Conservation (phyloP, 208 protist species). For the Trypanosomatidae sp. region DNA sequence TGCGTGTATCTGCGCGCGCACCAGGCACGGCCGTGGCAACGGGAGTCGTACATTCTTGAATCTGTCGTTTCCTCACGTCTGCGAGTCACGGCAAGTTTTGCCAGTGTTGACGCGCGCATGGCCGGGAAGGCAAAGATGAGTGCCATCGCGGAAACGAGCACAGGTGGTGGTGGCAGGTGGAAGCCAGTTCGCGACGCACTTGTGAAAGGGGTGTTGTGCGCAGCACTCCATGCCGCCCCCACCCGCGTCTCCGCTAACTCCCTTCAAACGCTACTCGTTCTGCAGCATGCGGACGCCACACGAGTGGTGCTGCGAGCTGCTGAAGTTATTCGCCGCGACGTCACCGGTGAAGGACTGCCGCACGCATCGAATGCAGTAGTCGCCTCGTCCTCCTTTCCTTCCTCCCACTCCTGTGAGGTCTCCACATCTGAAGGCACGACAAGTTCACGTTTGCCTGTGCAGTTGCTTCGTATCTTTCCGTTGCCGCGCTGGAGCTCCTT, state of each 20-base stretch:
- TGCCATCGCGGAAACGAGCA: background rate
- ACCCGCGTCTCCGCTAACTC: background rate
- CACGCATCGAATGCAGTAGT: background rate
- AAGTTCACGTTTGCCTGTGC: background rate
- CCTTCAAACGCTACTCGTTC: background rate
- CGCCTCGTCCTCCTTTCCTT: background rate
- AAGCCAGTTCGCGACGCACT: background rate
- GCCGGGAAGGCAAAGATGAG: background rate
- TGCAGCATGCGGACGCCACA: background rate
- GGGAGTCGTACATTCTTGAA: constrained; percentile 7
- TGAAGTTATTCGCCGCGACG: background rate
- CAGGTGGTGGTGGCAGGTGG: background rate
- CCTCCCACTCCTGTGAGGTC: background rate
- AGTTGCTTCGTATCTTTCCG: constrained; percentile 9
- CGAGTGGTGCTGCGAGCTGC: background rate
- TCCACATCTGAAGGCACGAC: background rate
- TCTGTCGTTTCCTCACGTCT: constrained; percentile 12
- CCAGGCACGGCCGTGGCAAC: background rate
- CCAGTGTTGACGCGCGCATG: background rate
- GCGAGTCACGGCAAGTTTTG: background rate
- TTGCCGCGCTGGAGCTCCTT: background rate
- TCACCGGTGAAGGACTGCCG: background rate
- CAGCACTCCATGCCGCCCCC: background rate
- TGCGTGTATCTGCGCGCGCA: background rate
- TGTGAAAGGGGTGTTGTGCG: background rate